phyloP scores from a whole-genome alignment of 768 basidiomycete genomes.

The Clathrus columnatus region DNA sequence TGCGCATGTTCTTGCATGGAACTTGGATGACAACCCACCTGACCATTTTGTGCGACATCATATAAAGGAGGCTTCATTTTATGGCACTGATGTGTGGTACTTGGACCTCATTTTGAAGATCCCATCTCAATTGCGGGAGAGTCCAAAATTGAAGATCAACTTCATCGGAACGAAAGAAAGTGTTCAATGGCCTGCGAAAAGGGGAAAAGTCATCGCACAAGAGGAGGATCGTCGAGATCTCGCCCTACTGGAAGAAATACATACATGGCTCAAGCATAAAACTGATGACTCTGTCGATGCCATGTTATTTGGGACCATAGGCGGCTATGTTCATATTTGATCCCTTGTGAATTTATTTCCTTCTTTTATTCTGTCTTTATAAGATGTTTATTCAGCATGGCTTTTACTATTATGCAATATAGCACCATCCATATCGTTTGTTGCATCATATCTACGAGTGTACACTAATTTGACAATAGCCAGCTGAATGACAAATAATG shows the following conservation, averaged over 20 bases:
- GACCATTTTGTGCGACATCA: slow-evolving; percentile 71
- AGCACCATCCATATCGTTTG: no score
- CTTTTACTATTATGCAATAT: no score
- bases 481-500: no score
- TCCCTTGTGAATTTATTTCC: no score
- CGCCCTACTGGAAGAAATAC: slow-evolving; percentile 64
- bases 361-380: no score
- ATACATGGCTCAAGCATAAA: slow-evolving; percentile 61
- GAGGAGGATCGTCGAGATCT: slow-evolving; percentile 50
- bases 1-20: slow-evolving; percentile 82
- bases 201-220: slow-evolving; percentile 30
- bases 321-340: slow-evolving; percentile 43
- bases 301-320: slow-evolving; percentile 61
- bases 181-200: slow-evolving; percentile 77
- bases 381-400: no score
- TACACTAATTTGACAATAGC: no score
- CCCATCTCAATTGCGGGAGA: slow-evolving; percentile 18
- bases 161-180: slow-evolving; percentile 79
- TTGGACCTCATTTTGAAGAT: slow-evolving; percentile 65
- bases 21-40: slow-evolving; percentile 70
- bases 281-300: slow-evolving; percentile 61
- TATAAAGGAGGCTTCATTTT: slow-evolving; percentile 87
- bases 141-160: slow-evolving; percentile 42
- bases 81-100: slow-evolving; percentile 63
- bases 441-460: no score